A percentile compares a stretch with the other conserved stretches of the same genome.
These are phyloP conservation scores for Tieghemiomyces parasiticus DNA, from an alignment of 192 early-diverging fungal species.

Conservation along the genomic window DNA sequence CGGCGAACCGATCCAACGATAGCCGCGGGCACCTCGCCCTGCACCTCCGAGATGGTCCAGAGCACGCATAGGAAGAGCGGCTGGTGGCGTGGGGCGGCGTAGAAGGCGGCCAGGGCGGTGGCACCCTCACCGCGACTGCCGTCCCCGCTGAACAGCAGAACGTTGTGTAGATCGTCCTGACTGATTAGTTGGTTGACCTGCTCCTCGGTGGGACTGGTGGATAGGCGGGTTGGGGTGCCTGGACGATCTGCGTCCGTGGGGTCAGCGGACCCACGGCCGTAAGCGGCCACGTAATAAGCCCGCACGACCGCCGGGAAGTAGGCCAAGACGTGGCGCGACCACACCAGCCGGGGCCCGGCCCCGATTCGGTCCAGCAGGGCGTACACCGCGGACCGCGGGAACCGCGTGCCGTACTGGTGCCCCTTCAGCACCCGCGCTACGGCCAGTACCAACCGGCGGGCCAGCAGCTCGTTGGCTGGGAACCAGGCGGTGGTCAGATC, in stretches of 20 bases:
- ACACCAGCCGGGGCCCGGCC: constrained; percentile 19
- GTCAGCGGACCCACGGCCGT: neutral
- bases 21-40: constrained; percentile 16
- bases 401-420: neutral
- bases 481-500: constrained; percentile 25
- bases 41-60: constrained; percentile 37
- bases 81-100: constrained; percentile 40
- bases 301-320: constrained; percentile 35
- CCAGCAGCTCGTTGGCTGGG: constrained; percentile 42
- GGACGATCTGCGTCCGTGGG: neutral
- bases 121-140: constrained; percentile 16
- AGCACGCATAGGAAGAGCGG: constrained; percentile 48
- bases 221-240: neutral
- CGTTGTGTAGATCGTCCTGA: constrained; percentile 14
- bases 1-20: constrained; percentile 37
- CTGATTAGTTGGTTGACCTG: constrained; percentile 8
- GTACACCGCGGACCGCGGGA: constrained; percentile 2
- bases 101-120: constrained; percentile 30
- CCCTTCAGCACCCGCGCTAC: constrained; percentile 37
- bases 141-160: constrained; percentile 13
- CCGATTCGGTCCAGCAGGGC: neutral
- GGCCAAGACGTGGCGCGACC: constrained; percentile 33
- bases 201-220: constrained; percentile 6
- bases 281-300: constrained; percentile 25
- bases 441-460: constrained; percentile 32